Base-by-base conservation (phyloP, 768 basidiomycete species). In the Cyclocybe aegerita region DNA sequence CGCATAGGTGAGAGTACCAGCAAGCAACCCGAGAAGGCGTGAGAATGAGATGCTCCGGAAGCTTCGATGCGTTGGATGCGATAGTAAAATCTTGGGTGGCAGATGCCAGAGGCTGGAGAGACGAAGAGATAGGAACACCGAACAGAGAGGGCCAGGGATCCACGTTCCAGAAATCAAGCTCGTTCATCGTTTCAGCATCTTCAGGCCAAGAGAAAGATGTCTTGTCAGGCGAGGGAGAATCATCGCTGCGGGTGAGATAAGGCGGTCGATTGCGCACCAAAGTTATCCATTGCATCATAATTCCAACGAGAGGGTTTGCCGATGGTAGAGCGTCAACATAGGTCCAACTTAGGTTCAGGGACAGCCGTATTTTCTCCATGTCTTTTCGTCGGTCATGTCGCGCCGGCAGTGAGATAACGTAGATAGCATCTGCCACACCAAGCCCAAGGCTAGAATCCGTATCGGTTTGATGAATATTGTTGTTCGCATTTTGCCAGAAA, bases 1-100 rank as follows among this genome's bases (percentile, higher is more conserved):
- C 71, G 30, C 68, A 72, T 8, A 82, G 53, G 62, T 90, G 88
- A 1, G 87, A 88, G 58, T 82, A 70, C 85, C 85, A 89, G 65
- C 86, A 89, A 9, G 86, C 85, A 33, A 88, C 63, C 46, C 85
- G 80, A 12, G 77, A 75, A 23, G 73, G 69, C 1, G 83, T 82
- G 43, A 90, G 78, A 30, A 81, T 53, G 62, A 72, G 70, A 62
- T 81, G 72, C 16, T 71, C 67, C 2, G 77, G 77, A 6, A 80
- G 61, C 0, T 54, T 54, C 10, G 69, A 56, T 34, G 54, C 60
- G 53, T 73, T 78, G 7, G 66, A 56, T 0, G 65, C 52, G 12
- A 77, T 58, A 11, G 63, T 61, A 53, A 70, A 65, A 56, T 82
- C 70, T 38, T 72, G 55, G 10, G 57, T 68, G 34, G 81, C 74